A percentile compares a stretch with the other conserved stretches of the same genome.
Conservation (phyloP, 495 filamentous ascomycete species). For the Penicillium subrubescens region DNA sequence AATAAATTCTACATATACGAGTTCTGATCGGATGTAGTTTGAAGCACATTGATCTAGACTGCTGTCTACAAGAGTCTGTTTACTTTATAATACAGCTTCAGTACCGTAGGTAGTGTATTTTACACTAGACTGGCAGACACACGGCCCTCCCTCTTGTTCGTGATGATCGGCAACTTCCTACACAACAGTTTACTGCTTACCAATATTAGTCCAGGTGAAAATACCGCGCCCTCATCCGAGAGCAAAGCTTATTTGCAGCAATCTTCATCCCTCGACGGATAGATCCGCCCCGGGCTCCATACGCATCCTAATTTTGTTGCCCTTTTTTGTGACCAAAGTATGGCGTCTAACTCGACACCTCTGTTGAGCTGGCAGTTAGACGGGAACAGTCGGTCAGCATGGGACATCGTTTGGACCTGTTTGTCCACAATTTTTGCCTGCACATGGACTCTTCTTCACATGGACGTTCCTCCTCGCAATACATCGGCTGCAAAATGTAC, state of each 20-base stretch:
- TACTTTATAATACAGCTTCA: constrained; percentile 6
- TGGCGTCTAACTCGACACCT: constrained; percentile 9
- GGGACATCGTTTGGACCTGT: constrained; percentile 26
- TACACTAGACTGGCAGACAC: constrained; percentile 5
- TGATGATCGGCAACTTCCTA: not conserved
- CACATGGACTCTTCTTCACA: constrained; percentile 23
- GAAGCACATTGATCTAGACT: constrained; percentile 1
- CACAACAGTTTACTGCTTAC: not conserved
- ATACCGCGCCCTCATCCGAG: not conserved
- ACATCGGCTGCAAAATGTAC: not conserved
- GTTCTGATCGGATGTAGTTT: not conserved
- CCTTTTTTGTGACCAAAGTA: not conserved
- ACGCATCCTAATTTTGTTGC: not conserved
- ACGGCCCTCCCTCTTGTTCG: not conserved
- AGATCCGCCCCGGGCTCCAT: not conserved
- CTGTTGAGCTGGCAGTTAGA: constrained; percentile 20
- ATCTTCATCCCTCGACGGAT: not conserved
- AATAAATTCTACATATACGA: not conserved
- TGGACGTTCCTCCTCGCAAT: constrained; percentile 5
- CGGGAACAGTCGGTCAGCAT: constrained; percentile 17
- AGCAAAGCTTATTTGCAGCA: not conserved
- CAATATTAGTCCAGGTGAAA: not conserved
- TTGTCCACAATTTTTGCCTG: constrained; percentile 25
- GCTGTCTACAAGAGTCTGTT: not conserved
- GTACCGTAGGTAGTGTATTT: constrained; percentile 6